These are phyloP conservation scores for Termitomyces heimii DNA, from an alignment of 768 basidiomycete genomes.

Conservation along the genomic window DNA sequence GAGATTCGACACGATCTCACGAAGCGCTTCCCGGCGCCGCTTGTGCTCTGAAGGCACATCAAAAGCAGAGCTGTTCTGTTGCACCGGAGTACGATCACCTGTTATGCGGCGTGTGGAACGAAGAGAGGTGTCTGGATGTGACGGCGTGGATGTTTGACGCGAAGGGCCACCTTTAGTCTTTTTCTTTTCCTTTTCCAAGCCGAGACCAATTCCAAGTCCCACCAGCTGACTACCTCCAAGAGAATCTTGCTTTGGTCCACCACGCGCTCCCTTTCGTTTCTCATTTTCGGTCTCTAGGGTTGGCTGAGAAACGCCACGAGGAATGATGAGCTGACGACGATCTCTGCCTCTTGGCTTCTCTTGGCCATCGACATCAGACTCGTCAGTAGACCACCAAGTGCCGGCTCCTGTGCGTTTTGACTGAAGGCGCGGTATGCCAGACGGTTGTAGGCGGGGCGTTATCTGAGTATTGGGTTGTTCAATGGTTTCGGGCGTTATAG, in stretches of 20 bases:
- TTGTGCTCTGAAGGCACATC: conserved; percentile 16
- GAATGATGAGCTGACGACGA: conserved; percentile 36
- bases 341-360: conserved; percentile 32
- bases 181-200: background rate
- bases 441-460: conserved; percentile 10
- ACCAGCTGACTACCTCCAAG: background rate
- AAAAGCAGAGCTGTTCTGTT: background rate
- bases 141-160: background rate
- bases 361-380: conserved; percentile 35
- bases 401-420: conserved; percentile 16
- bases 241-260: background rate
- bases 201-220: conserved; percentile 9
- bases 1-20: conserved; percentile 31
- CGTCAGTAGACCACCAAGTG: conserved; percentile 22
- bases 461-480: background rate
- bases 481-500: background rate
- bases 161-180: background rate
- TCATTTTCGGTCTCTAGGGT: conserved; percentile 34
- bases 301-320: conserved; percentile 37
- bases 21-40: conserved; percentile 28
- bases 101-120: background rate
- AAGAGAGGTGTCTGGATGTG: background rate
- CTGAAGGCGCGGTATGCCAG: conserved; percentile 30
- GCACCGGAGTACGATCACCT: background rate
- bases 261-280: conserved; percentile 1